Evolutionary conservation across 225 moss, liverwort and hornwort species (phyloP).

Genomic region (Climacium dendroides): DNA sequence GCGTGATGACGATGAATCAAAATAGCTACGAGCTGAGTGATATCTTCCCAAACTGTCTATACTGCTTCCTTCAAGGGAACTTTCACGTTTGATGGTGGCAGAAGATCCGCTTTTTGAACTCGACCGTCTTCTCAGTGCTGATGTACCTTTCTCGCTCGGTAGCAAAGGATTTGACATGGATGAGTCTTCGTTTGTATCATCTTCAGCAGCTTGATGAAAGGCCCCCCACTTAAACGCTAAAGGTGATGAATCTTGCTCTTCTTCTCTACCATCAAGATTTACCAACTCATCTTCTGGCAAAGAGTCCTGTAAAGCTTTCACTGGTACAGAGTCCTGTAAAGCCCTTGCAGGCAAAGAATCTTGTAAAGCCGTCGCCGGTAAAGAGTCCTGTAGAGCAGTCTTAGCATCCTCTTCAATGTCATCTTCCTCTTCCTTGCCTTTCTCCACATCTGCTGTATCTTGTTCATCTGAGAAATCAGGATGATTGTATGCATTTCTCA

Average conservation of each 20-base stretch:
- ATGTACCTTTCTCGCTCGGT: neutral
- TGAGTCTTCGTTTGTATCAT: neutral
- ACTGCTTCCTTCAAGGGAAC: neutral
- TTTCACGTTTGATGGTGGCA: constrained; percentile 2
- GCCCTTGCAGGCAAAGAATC: neutral
- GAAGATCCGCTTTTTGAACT: neutral
- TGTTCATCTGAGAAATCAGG: constrained; percentile 51
- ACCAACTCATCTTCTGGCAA: constrained; percentile 12
- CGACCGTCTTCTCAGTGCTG: neutral
- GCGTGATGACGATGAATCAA: constrained; percentile 33
- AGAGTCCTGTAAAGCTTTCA: neutral
- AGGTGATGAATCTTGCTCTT: constrained; percentile 12
- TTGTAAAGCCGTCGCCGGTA: neutral
- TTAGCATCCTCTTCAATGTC: constrained; percentile 3
- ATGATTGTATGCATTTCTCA: constrained; percentile 64
- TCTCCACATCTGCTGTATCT: constrained; percentile 29
- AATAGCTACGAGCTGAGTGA: constrained; percentile 33
- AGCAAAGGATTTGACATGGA: neutral
- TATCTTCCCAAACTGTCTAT: constrained; percentile 10
- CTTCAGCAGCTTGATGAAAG: constrained; percentile 22
- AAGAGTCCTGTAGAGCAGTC: neutral
- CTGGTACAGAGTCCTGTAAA: neutral
- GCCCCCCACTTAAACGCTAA: constrained; percentile 28
- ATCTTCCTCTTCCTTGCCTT: constrained; percentile 20
- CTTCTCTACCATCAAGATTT: constrained; percentile 10